Evolutionary conservation across 2,329 filamentous ascomycete genomes (phyloP).

Genomic region (Dothiorella sarmentorum): DNA sequence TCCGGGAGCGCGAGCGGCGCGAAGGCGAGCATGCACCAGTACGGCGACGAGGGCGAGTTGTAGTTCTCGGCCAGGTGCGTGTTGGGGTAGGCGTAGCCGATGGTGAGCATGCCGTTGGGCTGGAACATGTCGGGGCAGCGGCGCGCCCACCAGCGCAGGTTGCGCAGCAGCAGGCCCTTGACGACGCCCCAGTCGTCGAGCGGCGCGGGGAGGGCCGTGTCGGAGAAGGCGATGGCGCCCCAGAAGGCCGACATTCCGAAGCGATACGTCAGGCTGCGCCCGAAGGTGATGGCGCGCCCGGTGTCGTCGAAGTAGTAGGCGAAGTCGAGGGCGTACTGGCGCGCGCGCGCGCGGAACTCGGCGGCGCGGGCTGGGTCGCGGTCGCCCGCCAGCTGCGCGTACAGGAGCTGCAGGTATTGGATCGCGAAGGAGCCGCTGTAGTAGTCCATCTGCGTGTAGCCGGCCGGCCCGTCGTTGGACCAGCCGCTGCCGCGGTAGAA

Average conservation of each 20-base stretch:
- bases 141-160: slow-evolving; percentile 76
- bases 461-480: slow-evolving; percentile 77
- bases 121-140: slow-evolving; percentile 74
- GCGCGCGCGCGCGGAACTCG: slow-evolving; percentile 67
- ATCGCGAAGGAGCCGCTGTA: slow-evolving; percentile 82
- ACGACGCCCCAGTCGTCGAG: slow-evolving; percentile 77
- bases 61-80: slow-evolving; percentile 83
- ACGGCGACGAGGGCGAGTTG: slow-evolving; percentile 69
- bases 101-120: slow-evolving; percentile 67
- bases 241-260: slow-evolving; percentile 85
- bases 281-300: slow-evolving; percentile 71
- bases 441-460: slow-evolving; percentile 81
- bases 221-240: slow-evolving; percentile 72
- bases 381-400: slow-evolving; percentile 66
- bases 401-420: slow-evolving; percentile 74
- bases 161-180: slow-evolving; percentile 70
- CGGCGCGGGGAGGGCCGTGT: slow-evolving; percentile 67
- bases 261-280: slow-evolving; percentile 74
- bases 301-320: slow-evolving; percentile 73
- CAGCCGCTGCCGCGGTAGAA: slow-evolving; percentile 80
- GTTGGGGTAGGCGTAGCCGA: slow-evolving; percentile 76
- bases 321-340: slow-evolving; percentile 65
- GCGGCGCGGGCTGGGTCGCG: slow-evolving; percentile 62
- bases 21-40: slow-evolving; percentile 78
- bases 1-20: slow-evolving; percentile 68